Base-by-base conservation (phyloP, 176 grass and related monocot species). In the Bromus sterilis region DNA sequence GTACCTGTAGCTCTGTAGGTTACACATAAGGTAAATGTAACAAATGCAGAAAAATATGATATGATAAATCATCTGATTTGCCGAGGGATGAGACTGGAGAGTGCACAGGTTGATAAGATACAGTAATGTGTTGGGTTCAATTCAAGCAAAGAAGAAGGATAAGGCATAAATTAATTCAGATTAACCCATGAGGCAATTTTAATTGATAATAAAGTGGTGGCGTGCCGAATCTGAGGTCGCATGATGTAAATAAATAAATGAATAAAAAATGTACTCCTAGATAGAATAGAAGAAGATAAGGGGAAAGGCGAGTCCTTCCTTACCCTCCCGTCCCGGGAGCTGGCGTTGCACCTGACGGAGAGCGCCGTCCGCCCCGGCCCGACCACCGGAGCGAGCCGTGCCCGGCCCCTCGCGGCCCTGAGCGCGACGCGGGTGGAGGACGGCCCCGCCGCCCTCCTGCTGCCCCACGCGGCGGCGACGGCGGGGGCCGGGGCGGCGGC, bases 291-390 rank as follows among this genome's bases (percentile, higher is more conserved):
- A 71, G 68, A 71, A 71, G 30, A 46, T 46, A 26, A 66, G 8
- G 30, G 42, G 25, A 9, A 79, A 33, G 10, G 11, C 2, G 15
- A 6, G 9, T 21, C 70, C 53, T 29, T 21, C 70, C 53, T 29
- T 73, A 89, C 88, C 83, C 78, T 89, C 9, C 88, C 88, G 36
- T 89, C 87, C 6, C 87, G 28, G 69, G 60, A 86, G 79, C 78
- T 89, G 72, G 83, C 88, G 44, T 9, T 39, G 78, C 88, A 89
- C 78, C 83, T 56, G 1, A 89, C 79, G 65, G 78, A 78, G n/a
- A 82, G 65, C 35, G 48, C 48, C 48, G 74, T 33, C 44, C 83
- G 78, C 18, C 28, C 20, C 36, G 32, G 79, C 58, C 77, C 58
- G 41, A 78, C 80, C 51, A 93, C 74, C 39, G 90, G 71, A 78